phyloP scores from a whole-genome alignment of 805 yeast genomes.

The Yarrowia sp. region DNA sequence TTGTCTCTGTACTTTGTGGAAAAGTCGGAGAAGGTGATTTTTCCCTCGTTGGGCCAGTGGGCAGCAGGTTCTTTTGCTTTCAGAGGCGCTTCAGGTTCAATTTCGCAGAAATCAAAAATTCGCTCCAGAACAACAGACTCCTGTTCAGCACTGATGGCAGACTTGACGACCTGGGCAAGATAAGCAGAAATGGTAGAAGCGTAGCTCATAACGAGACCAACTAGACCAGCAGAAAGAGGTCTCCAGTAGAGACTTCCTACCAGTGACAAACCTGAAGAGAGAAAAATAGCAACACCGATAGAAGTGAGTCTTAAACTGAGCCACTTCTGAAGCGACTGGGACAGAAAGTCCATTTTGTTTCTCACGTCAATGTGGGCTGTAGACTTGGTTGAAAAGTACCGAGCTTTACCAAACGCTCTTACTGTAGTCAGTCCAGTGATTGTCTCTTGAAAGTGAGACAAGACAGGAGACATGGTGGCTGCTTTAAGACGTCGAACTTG shows the following conservation, averaged over 20 bases:
- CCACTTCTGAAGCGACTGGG: slow-evolving; percentile 96
- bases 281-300: slow-evolving; percentile 75
- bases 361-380: slow-evolving; percentile 72
- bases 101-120: slow-evolving; percentile 60
- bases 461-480: slow-evolving; percentile 85
- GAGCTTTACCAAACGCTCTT: slow-evolving; percentile 90
- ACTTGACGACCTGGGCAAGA: slow-evolving; percentile 87
- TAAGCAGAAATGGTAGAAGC: slow-evolving; percentile 58
- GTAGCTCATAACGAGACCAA: slow-evolving; percentile 88
- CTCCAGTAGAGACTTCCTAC: slow-evolving; percentile 53
- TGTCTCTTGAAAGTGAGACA: slow-evolving; percentile 95
- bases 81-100: not conserved
- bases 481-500: slow-evolving; percentile 88
- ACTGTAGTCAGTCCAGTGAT: slow-evolving; percentile 86
- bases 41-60: slow-evolving; percentile 74
- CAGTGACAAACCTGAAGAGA: slow-evolving; percentile 75
- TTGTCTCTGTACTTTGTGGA: slow-evolving; percentile 66
- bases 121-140: slow-evolving; percentile 97
- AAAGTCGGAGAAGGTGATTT: slow-evolving; percentile 60
- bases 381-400: slow-evolving; percentile 76
- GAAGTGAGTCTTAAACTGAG: slow-evolving; percentile 74
- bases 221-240: slow-evolving; percentile 79
- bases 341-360: slow-evolving; percentile 83
- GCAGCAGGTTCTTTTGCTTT: slow-evolving; percentile 44
- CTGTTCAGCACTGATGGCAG: slow-evolving; percentile 87